Base-by-base conservation (phyloP, 371 early-diverging fungal species). In the Basidiobolus meristosporus region DNA sequence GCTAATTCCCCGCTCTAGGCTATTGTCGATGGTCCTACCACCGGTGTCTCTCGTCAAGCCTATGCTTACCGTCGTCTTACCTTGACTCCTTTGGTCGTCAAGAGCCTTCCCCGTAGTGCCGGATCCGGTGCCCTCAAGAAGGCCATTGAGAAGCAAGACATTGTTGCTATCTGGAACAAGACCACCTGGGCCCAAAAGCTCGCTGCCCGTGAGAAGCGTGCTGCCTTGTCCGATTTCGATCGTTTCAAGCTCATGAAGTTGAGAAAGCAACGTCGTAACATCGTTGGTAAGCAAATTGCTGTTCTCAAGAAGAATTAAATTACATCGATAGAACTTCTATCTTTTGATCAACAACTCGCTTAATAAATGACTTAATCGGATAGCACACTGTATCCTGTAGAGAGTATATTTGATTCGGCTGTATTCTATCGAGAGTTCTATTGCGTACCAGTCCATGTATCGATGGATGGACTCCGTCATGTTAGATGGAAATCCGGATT, bases 1-100 rank as follows among this genome's bases (percentile, higher is more conserved):
- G 22, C 43, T 26, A 1, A 18, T 36, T 21, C 21, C 36, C 18
- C 23, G 11, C n/a, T 35, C 31, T 56, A 81, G 77, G 95, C 89
- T 54, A 70, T 98, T 51, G 64, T 98, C 56, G 93, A 93, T 62
- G 95, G 96, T 43, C 98, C 98, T 41, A 90, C 86, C 70, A 89
- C 89, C 42, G 86, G 78, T 55, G 91, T 95, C 48, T 29, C 65
- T 50, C 93, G 96, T 58, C 82, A 86, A 59, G 73, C 73, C 46
- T 58, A 82, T 53, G 44, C 84, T 48, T 90, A 73, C 86, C 77
- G 80, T 57, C 82, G 85, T 57, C 48, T 86, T 57, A 71, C 73
- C 49, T 72, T 98, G 58, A 96, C 96, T 52, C 74, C 71, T 61
- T 53, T 91, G 45, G 78, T 77, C 43, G 53, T 95, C 59, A 64